A percentile compares a stretch with the other conserved stretches of the same genome.
Evolutionary conservation across 1,284 basidiomycete species (phyloP).

Genomic region (Retiboletus fuscus): DNA sequence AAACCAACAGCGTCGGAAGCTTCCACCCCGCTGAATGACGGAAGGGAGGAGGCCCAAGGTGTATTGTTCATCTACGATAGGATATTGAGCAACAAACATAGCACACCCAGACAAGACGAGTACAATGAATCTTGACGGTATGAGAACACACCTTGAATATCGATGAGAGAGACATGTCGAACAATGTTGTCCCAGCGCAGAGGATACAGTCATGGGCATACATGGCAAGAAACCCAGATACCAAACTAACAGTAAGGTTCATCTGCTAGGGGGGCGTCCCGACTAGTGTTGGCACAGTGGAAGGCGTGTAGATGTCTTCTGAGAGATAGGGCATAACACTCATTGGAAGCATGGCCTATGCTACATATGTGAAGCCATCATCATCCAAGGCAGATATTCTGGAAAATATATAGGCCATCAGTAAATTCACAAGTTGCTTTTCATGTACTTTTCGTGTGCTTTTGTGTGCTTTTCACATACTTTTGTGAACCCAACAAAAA

Average conservation of each 20-base stretch:
- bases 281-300: slow-evolving; percentile 37
- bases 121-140: neutral
- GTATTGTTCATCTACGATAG: slow-evolving; percentile 34
- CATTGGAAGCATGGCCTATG: slow-evolving; percentile 45
- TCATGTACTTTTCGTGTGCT: too few species aligned
- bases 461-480: too few species aligned
- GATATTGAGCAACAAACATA: neutral
- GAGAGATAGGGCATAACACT: slow-evolving; percentile 34
- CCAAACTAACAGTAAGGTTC: slow-evolving; percentile 41
- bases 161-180: slow-evolving; percentile 43
- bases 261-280: slow-evolving; percentile 45
- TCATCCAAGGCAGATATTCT: too few species aligned
- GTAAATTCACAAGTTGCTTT: too few species aligned
- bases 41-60: slow-evolving; percentile 31
- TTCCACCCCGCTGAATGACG: slow-evolving; percentile 34
- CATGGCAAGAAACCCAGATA: slow-evolving; percentile 25
- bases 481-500: too few species aligned
- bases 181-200: slow-evolving; percentile 39
- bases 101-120: neutral
- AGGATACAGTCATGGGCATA: slow-evolving; percentile 44
- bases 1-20: slow-evolving; percentile 41
- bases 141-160: slow-evolving; percentile 42
- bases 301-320: slow-evolving; percentile 28
- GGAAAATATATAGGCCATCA: too few species aligned
- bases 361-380: slow-evolving; percentile 21